These are phyloP conservation scores for Botrytis cinerea DNA, from an alignment of 2,329 filamentous ascomycete genomes.

Conservation along the genomic window DNA sequence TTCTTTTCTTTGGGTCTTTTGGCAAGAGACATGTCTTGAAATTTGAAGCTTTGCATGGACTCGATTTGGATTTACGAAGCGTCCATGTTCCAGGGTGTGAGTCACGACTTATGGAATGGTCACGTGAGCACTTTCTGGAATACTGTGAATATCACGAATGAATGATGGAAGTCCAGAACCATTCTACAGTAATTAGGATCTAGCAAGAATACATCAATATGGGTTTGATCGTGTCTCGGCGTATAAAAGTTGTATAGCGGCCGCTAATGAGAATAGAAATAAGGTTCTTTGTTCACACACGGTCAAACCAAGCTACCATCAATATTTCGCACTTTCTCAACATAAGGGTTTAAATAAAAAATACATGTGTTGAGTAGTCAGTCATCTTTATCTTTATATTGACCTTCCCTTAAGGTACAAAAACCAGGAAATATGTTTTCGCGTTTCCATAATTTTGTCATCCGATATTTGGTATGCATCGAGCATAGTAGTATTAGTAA, in stretches of 20 bases:
- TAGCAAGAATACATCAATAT: not conserved
- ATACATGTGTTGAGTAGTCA: not conserved
- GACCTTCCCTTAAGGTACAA: not conserved
- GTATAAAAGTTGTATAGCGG: not conserved
- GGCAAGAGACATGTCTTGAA: conserved; percentile 4
- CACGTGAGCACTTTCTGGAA: not conserved
- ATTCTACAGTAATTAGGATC: not conserved
- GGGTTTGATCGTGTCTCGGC: too few species aligned
- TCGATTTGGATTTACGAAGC: not conserved
- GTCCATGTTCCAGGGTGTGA: not conserved
- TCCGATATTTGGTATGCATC: conserved; percentile 10
- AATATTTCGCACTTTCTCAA: not conserved
- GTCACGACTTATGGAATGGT: not conserved
- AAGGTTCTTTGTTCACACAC: not conserved
- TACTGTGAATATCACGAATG: not conserved
- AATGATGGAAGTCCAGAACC: not conserved
- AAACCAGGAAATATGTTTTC: too few species aligned
- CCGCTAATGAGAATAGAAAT: not conserved
- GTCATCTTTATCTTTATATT: not conserved
- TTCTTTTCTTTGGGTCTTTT: conserved; percentile 15
- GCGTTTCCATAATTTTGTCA: too few species aligned
- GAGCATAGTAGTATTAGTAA: not conserved
- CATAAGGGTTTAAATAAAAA: not conserved
- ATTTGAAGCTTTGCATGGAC: not conserved
- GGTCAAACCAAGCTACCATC: not conserved